phyloP scores from a whole-genome alignment of 148 eudicot genomes.

The Vaccinium darrowii region DNA sequence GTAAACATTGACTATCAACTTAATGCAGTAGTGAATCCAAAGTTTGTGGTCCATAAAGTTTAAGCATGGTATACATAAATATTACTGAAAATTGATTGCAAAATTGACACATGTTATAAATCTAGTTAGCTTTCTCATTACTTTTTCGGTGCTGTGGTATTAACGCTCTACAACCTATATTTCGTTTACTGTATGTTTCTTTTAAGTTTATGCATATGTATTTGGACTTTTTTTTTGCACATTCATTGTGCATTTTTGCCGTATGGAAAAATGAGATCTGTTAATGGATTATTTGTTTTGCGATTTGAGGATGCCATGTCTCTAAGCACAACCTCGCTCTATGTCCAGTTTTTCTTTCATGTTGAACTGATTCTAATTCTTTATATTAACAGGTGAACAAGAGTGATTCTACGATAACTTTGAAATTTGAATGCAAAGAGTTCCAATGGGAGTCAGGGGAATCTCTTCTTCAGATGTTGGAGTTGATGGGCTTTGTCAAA shows the following conservation, averaged over 20 bases:
- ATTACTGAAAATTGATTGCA: not conserved
- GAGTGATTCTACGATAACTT: constrained; percentile 32
- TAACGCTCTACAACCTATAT: not conserved
- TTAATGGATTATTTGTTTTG: not conserved
- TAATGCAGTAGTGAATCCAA: not conserved
- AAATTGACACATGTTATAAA: not conserved
- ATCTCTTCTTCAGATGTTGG: constrained; percentile 62
- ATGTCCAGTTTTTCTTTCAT: not conserved
- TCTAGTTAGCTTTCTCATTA: not conserved
- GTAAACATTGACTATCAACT: not conserved
- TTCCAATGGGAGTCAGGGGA: constrained; percentile 68
- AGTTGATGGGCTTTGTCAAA: constrained; percentile 56
- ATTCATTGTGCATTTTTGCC: not conserved
- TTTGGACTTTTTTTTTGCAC: not conserved
- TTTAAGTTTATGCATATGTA: not conserved
- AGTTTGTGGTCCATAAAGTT: not conserved
- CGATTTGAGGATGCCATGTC: no score
- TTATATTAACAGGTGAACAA: constrained; percentile 58
- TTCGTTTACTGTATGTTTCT: not conserved
- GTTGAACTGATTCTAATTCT: not conserved
- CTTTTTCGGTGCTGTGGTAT: not conserved
- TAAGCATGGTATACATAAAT: not conserved
- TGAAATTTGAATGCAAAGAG: constrained; percentile 43
- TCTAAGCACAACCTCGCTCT: not conserved
- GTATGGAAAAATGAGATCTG: not conserved